Conservation (phyloP, 345 rosid genomes). For the Microthlaspi erraticum region DNA sequence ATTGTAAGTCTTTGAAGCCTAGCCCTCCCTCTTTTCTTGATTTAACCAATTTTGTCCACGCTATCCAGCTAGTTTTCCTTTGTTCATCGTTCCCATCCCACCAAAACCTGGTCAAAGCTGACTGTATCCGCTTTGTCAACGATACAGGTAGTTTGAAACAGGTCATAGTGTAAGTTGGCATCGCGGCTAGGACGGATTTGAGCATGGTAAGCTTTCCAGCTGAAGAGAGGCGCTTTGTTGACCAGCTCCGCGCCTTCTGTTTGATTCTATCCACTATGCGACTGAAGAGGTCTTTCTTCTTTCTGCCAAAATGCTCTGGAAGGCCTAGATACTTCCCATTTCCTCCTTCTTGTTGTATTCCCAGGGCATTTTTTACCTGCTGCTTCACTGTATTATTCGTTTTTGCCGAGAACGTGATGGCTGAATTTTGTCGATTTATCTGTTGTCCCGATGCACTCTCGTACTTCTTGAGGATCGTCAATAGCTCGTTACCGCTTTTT, state of each 20-base stretch:
- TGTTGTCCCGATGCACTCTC: too few relatives aligned
- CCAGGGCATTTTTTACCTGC: too few relatives aligned
- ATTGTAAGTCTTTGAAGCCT: background rate
- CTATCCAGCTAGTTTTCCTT: background rate
- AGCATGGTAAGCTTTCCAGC: background rate
- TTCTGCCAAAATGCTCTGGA: background rate
- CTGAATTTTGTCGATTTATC: too few relatives aligned
- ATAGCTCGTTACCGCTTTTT: rapidly evolving
- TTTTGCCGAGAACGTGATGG: too few relatives aligned
- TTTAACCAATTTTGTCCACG: background rate
- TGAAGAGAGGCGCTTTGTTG: background rate
- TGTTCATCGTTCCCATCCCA: background rate
- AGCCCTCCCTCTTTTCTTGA: background rate
- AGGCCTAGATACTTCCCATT: background rate
- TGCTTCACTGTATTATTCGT: background rate
- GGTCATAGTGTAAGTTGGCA: too few relatives aligned
- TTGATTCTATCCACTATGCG: background rate
- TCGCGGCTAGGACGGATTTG: too few relatives aligned
- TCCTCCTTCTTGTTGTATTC: background rate
- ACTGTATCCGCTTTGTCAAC: too few relatives aligned
- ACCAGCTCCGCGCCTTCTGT: background rate
- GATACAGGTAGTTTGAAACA: too few relatives aligned
- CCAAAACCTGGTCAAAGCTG: background rate
- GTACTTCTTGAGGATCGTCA: too few relatives aligned
- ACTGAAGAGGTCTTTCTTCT: background rate